Evolutionary conservation across 2,329 filamentous ascomycete genomes (phyloP), one percentile per base, ranked within the genome.

Genomic region (Fusarium sublunatum): DNA sequence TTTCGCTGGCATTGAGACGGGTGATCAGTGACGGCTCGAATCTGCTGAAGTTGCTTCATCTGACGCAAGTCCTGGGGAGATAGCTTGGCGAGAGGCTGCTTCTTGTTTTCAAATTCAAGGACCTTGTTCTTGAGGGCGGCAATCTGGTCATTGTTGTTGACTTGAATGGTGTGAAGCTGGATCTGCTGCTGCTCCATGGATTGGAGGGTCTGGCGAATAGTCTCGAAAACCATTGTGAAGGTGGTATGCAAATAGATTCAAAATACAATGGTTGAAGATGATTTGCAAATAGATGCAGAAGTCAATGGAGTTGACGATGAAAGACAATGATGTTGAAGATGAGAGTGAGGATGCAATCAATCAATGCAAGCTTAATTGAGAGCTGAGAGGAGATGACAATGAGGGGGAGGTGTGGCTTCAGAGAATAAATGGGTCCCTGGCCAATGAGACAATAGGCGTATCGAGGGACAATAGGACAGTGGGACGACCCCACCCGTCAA

Each of bases 331-430:
- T 19, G 19, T 3, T 19, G 19, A 19, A 19, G 19, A 19, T 19
- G 19, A 19, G 19, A 24, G 35, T 19, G 24, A 38, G 38, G 12
- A 13, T 29, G 26, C 24, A 11, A 43, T 41, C 9, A 40, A 47
- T 26, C 7, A 15, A 29, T 31, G 15, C 29, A 31, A 40, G 35
- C 35, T 22, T 19, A 24, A 31, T 32, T 19, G 19, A 19, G 19
- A 19, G 26, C 26, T 28, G 26, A 28, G 26, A 28, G 26, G 26
- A 7, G 26, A 5, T n/a, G n/a, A 13, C 8, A 28, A 10, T 29
- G 6, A n/a, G n/a, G 50, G 26, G 36, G 32, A 38, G 53, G 53
- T 15, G 54, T 57, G 54, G 10, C 13, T 4, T 26, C 49, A 49
- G 51, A 13, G 31, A 11, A 13, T n/a, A n/a, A 7, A 32, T 12